Percentiles rank a stretch among this genome's conserved stretches.
phyloP scores from a whole-genome alignment of 495 filamentous ascomycete species.

The Aspergillus diversus region DNA sequence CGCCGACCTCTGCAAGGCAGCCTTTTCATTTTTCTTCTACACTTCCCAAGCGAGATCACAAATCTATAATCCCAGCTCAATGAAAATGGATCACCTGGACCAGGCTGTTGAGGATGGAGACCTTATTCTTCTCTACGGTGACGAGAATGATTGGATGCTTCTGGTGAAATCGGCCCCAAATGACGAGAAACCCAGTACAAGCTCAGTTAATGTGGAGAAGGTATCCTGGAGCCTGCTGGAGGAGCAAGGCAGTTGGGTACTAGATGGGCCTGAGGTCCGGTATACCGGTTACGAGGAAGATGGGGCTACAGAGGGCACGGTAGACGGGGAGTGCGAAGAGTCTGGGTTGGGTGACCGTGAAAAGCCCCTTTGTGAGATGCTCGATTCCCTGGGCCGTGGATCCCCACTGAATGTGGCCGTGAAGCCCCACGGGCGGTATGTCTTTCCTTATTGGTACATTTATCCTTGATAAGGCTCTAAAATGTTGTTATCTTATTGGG shows the following conservation, averaged over 20 bases:
- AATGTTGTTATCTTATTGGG: neutral
- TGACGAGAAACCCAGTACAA: neutral
- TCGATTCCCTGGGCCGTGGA: too few species aligned
- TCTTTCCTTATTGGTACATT: neutral
- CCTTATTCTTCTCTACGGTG: neutral
- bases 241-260: neutral
- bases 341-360: neutral
- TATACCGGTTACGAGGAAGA: neutral
- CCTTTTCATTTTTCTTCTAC: too few species aligned
- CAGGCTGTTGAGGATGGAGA: neutral
- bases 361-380: neutral
- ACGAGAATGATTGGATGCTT: neutral
- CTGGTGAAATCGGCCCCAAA: neutral
- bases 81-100: too few species aligned
- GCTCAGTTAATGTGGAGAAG: neutral
- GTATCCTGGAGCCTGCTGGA: neutral
- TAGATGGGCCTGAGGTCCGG: neutral
- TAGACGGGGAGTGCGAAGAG: too few species aligned
- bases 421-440: neutral
- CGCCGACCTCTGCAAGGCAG: too few species aligned
- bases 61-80: too few species aligned
- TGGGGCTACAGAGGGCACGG: too few species aligned
- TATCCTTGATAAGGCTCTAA: neutral
- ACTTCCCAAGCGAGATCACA: too few species aligned
- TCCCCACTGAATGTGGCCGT: neutral